These are phyloP conservation scores for Xanthoparmelia taractica DNA, from an alignment of 495 filamentous ascomycete genomes.

Conservation along the genomic window DNA sequence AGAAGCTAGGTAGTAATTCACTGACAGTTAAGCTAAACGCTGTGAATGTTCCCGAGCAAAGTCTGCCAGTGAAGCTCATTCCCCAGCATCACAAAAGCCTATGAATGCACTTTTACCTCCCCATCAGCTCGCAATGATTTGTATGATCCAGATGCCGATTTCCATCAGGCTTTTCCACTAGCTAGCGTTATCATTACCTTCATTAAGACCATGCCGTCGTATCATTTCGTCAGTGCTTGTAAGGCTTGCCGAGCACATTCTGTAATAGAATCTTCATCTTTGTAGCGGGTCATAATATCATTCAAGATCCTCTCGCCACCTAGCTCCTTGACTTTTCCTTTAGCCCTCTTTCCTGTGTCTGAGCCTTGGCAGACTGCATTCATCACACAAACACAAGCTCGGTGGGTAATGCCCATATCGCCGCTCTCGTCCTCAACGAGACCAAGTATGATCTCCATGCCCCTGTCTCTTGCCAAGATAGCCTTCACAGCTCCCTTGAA, in stretches of 20 bases:
- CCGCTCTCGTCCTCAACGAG: slow-evolving; percentile 61
- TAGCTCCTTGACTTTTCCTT: slow-evolving; percentile 28
- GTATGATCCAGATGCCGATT: neutral
- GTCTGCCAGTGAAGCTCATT: neutral
- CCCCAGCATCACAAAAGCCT: neutral
- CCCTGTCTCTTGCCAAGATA: slow-evolving; percentile 59
- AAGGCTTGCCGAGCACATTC: neutral
- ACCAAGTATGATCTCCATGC: slow-evolving; percentile 60
- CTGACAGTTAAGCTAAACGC: neutral
- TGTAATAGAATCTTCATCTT: slow-evolving; percentile 1
- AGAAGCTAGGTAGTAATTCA: neutral
- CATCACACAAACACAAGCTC: slow-evolving; percentile 65
- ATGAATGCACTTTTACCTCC: neutral
- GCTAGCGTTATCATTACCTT: neutral
- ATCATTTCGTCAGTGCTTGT: slow-evolving; percentile 1
- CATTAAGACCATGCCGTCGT: neutral
- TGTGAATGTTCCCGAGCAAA: neutral
- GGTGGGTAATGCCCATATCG: slow-evolving; percentile 53
- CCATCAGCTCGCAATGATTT: neutral
- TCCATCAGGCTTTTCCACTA: neutral
- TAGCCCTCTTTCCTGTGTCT: slow-evolving; percentile 8
- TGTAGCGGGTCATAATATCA: neutral
- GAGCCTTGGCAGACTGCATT: slow-evolving; percentile 50
- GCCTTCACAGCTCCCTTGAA: slow-evolving; percentile 64
- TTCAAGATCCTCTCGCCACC: slow-evolving; percentile 6